These are phyloP conservation scores for Cynanchum wilfordii DNA, from an alignment of 257 asterid genomes.

Conservation along the genomic window DNA sequence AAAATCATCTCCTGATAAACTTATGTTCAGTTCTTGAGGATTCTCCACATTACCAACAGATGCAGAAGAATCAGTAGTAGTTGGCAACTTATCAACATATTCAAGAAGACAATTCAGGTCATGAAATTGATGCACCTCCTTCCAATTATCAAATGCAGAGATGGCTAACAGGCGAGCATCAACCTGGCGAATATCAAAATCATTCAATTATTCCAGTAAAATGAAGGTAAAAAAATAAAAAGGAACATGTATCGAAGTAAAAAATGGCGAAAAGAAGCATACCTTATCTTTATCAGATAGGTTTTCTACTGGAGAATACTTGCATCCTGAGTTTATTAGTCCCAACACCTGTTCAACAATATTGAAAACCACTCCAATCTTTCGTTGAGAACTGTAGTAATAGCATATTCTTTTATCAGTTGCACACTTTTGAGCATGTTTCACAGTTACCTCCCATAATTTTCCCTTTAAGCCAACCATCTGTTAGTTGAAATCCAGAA, in stretches of 20 bases:
- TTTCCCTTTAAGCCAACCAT: conserved; percentile 6
- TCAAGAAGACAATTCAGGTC: background rate
- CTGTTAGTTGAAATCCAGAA: background rate
- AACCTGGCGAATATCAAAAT: conserved; percentile 14
- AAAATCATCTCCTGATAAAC: background rate
- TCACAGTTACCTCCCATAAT: conserved; percentile 3
- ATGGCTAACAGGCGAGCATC: conserved; percentile 5
- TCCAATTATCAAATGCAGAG: conserved; percentile 8
- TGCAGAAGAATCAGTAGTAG: background rate
- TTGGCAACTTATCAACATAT: background rate
- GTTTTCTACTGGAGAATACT: background rate
- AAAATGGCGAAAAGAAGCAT: background rate
- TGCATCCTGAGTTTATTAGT: background rate
- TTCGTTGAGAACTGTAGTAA: conserved; percentile 4
- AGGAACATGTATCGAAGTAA: background rate
- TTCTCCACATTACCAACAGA: background rate
- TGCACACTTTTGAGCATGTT: conserved; percentile 16
- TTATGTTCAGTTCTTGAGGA: background rate
- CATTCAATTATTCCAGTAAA: background rate
- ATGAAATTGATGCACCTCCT: background rate
- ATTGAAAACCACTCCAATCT: conserved; percentile 8
- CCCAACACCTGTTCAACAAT: conserved; percentile 9
- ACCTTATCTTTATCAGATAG: conserved; percentile 14
- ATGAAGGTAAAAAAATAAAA: background rate
- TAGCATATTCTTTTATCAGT: conserved; percentile 3